Base-by-base conservation (phyloP, 2,329 filamentous ascomycete species). In the Colletotrichum sansevieriae region DNA sequence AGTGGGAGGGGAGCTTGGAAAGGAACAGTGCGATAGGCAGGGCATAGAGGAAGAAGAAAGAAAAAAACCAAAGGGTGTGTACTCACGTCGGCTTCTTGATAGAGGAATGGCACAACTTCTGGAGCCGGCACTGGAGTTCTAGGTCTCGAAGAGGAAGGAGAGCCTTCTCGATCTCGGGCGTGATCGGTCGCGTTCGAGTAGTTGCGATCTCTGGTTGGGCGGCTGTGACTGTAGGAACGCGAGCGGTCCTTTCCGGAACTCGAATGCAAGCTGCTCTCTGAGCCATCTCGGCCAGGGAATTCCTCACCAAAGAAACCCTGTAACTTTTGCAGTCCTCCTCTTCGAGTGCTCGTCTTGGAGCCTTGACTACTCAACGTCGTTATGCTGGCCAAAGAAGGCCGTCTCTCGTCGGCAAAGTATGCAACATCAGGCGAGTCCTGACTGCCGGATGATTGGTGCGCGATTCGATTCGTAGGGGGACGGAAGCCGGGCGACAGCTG, bases 71-170 rank as follows among this genome's bases (percentile, higher is more conserved):
- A 37, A 33, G 15, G 18, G 44, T 22, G 10, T 72, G 71, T 71
- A 86, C 90, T 83, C 79, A 93, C 91, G 83, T 93, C 88, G 72
- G 87, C 87, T 77, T 96, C 93, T 80, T 98, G 96, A 77, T 96
- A 98, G 71, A 97, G 87, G 86, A 97, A 99, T n/a, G 96, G 96
- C 44, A 97, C 96, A 66, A 99, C 94, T 80, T 98, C 95, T 75
- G 93, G 96, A 12, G 93, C 93, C 47, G 93, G 93, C 59, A 94
- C 85, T 12, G 95, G 94, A n/a, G 93, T 97, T 74, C 92, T 88
- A 55, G 95, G 93, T 73, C 93, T 87, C 33, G 92, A 94, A 37
- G 88, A 89, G 60, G 88, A 87, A 46, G 94, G 94, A 61, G 95
- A 97, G 52, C 85, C 86, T 71, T 95, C 91, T 46, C 67, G 51